Percentiles rank a stretch among this genome's conserved stretches.
These are phyloP conservation scores for Venturia asperata DNA, from an alignment of 2,329 filamentous ascomycete species.

Conservation along the genomic window DNA sequence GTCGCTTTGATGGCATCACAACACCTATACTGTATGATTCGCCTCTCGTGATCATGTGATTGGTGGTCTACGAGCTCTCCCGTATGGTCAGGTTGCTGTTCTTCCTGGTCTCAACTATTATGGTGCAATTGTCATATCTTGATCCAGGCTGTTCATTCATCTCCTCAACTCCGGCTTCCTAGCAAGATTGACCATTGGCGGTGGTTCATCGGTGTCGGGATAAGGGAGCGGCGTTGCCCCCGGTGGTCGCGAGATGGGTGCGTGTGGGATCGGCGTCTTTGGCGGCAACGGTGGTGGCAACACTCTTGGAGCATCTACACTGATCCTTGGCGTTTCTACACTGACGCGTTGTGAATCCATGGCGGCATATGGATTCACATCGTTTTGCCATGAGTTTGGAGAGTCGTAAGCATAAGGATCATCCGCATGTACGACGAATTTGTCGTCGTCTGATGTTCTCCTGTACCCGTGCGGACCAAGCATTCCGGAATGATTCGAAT, in stretches of 20 bases:
- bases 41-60: not conserved
- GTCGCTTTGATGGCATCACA: not conserved
- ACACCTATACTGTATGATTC: not conserved
- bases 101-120: not conserved
- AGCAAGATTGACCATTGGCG: constrained; percentile 77
- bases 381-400: constrained; percentile 5
- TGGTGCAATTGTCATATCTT: not conserved
- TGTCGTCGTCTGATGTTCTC: constrained; percentile 37
- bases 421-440: constrained; percentile 41
- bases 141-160: not conserved
- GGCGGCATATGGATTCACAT: constrained; percentile 29
- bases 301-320: constrained; percentile 16
- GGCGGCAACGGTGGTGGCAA: constrained; percentile 35
- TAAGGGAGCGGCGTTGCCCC: constrained; percentile 54
- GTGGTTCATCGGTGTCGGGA: constrained; percentile 70
- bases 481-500: constrained; percentile 16
- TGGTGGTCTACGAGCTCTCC: not conserved
- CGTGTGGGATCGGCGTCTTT: constrained; percentile 31
- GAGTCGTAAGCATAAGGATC: constrained; percentile 15
- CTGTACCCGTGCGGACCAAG: constrained; percentile 23
- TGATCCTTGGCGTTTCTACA: constrained; percentile 47
- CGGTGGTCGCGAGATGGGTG: constrained; percentile 4
- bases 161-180: constrained; percentile 65
- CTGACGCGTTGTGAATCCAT: constrained; percentile 5
- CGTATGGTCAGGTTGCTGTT: not conserved